Evolutionary conservation across 345 rosid species (phyloP), one percentile per base, ranked within the genome.

Genomic region (Xanthoceras sorbifolium): DNA sequence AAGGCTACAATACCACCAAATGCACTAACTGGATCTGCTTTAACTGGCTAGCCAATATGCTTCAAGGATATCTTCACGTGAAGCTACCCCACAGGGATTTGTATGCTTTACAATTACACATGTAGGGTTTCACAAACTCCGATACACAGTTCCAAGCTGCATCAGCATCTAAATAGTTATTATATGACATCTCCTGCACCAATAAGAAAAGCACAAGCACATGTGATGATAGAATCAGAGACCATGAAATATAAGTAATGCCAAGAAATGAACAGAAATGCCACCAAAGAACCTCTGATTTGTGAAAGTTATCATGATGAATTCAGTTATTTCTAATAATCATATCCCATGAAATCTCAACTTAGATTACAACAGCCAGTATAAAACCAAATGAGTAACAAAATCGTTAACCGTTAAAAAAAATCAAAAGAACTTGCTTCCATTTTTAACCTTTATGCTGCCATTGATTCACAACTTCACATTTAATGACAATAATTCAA

Each of bases 81-180:
- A 92, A 79, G 98, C 97, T 40, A 90, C 97, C 61, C 98, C 97
- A 83, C 97, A 89, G n/a, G 99, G 99, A 79, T 93, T 91, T 78
- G 94, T 89, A 55, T 92, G 98, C 89, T 96, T 96, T 31, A 96
- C 97, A 67, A 92, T 54, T 36, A 96, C 95, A 84, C 99, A 93
- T 14, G 97, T 90, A 2, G 97, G 97, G 57, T 86, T n/a, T 82
- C 69, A 87, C 77, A 81, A 96, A 96, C 82, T 96, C 94, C 0
- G 94, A 90, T 7, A 91, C 98, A 69, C 95, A 92, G 83, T 96
- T 92, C 97, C 95, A 96, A n/a, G 98, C 95, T 38, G 94, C 99
- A 73, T 89, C 94, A 44, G 97, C 97, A 82, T 96, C 97, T 68
- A 91, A 82, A 79, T 84, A 91, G 79, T 92, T 96, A 73, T 96